phyloP scores from a whole-genome alignment of 2,329 filamentous ascomycete genomes.

The Aspergillus pseudoglaucus region DNA sequence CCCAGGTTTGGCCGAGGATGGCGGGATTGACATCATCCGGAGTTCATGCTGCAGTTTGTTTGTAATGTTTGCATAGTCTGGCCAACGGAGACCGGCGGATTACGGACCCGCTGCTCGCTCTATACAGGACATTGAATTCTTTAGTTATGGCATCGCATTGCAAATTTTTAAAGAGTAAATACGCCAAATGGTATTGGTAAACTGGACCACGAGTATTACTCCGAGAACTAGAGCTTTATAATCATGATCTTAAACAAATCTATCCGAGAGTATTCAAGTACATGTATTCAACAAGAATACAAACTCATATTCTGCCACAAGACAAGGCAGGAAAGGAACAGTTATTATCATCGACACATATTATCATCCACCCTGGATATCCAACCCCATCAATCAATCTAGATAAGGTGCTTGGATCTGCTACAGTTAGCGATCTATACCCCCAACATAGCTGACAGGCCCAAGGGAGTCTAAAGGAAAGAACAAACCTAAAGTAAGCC shows the following conservation, averaged over 20 bases:
- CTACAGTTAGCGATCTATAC: conserved; percentile 2
- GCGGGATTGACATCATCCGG: conserved; percentile 34
- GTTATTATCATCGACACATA: neutral
- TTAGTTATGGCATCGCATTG: no score
- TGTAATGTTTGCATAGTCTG: conserved; percentile 28
- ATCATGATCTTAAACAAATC: no score
- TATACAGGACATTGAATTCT: no score
- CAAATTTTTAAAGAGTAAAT: no score
- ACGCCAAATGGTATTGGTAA: no score
- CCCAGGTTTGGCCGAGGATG: conserved; percentile 10
- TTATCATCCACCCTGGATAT: neutral
- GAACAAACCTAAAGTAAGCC: conserved; percentile 78
- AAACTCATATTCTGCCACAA: neutral
- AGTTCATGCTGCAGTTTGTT: conserved; percentile 22
- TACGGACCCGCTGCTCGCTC: conserved; percentile 2
- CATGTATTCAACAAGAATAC: no score
- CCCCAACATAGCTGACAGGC: neutral
- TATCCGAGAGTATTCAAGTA: no score
- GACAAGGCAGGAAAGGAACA: neutral
- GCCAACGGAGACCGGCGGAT: conserved; percentile 9
- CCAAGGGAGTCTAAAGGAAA: neutral
- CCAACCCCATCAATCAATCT: conserved; percentile 16
- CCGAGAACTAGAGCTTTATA: no score
- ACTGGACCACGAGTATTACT: no score
- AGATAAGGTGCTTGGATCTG: conserved; percentile 66